These are phyloP conservation scores for Calamus simplicifolius DNA, from an alignment of 176 grass and related monocot species.

Conservation along the genomic window DNA sequence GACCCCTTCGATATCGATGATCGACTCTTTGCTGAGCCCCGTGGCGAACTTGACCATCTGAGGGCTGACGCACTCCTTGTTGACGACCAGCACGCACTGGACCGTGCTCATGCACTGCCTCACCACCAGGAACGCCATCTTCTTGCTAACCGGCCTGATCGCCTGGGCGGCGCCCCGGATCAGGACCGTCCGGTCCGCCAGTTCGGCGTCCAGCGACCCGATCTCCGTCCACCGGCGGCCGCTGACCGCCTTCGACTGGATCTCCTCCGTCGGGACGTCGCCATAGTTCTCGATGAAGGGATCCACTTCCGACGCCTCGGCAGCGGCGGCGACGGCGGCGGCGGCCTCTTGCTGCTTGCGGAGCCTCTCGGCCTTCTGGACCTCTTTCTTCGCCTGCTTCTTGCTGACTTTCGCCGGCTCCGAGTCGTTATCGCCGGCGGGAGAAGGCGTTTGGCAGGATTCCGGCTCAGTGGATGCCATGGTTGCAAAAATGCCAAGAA, in stretches of 20 bases:
- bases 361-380: too few relatives aligned
- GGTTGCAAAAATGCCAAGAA: background rate
- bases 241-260: constrained; percentile 70
- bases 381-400: too few relatives aligned
- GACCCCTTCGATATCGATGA: constrained; percentile 74
- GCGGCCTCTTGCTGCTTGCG: too few relatives aligned
- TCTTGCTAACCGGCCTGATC: constrained; percentile 74
- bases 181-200: constrained; percentile 40
- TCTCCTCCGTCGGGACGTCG: constrained; percentile 54
- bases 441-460: background rate
- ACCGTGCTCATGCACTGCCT: constrained; percentile 71
- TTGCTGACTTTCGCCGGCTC: too few relatives aligned
- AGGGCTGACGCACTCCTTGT: constrained; percentile 50
- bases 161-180: constrained; percentile 53
- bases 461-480: background rate
- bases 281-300: constrained; percentile 52
- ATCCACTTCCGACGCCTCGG: constrained; percentile 23
- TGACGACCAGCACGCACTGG: constrained; percentile 73
- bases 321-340: background rate
- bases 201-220: constrained; percentile 25
- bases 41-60: constrained; percentile 87
- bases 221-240: constrained; percentile 49
- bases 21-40: constrained; percentile 75
- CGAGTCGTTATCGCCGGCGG: too few relatives aligned
- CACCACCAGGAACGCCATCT: constrained; percentile 89